Evolutionary conservation across 306 rosid genomes (phyloP).

Genomic region (Malus orientalis): DNA sequence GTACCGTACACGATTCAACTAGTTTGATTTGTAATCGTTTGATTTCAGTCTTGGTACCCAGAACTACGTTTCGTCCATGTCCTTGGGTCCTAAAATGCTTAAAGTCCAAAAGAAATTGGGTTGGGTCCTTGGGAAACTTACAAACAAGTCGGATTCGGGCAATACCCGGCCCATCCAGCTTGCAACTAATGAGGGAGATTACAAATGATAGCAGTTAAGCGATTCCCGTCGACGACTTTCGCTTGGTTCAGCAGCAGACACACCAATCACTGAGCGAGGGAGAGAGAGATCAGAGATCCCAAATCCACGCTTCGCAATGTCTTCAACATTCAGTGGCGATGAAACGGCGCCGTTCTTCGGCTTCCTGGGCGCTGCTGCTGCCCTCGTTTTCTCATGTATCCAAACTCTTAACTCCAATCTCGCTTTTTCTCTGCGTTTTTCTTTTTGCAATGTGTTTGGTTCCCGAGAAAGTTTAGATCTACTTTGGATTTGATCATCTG

Average conservation of each 20-base stretch:
- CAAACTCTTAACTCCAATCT: background rate
- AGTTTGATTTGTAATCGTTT: too few species aligned
- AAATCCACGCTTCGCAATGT: conserved; percentile 32
- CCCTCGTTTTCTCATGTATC: conserved; percentile 77
- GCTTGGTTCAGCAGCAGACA: background rate
- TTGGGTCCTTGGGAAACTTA: too few species aligned
- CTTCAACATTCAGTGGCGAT: conserved; percentile 71
- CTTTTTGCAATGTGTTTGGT: background rate
- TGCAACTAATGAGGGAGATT: too few species aligned
- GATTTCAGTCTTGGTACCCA: too few species aligned
- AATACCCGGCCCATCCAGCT: background rate
- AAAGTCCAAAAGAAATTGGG: too few species aligned
- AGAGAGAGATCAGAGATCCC: conserved; percentile 6
- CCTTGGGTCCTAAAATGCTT: too few species aligned
- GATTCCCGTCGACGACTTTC: background rate
- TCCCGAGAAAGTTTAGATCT: background rate
- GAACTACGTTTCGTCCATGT: too few species aligned
- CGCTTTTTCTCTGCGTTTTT: background rate
- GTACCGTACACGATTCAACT: too few species aligned
- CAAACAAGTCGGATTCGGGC: background rate
- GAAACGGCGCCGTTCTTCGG: conserved; percentile 90
- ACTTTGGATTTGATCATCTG: background rate
- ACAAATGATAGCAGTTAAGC: background rate
- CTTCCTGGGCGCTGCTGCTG: conserved; percentile 91
- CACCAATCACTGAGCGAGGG: background rate